Conservation (phyloP, 495 filamentous ascomycete genomes). For the Penicillium alfredii region DNA sequence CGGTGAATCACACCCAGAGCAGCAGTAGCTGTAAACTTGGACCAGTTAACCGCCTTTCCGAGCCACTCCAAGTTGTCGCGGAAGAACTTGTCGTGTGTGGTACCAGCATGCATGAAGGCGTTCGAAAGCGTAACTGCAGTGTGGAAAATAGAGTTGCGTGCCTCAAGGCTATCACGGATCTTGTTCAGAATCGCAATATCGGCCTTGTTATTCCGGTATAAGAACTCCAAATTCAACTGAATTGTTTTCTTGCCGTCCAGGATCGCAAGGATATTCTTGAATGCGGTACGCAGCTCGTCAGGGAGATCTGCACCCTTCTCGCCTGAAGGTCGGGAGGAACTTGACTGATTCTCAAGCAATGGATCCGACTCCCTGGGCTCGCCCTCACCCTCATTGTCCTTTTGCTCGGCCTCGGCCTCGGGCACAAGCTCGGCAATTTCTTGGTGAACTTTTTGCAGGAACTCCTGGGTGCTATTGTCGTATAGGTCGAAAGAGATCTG, state of each 20-base stretch:
- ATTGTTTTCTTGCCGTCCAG: constrained; percentile 87
- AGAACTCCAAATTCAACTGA: constrained; percentile 89
- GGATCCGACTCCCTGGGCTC: constrained; percentile 51
- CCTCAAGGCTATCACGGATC: constrained; percentile 89
- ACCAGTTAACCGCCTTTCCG: constrained; percentile 98
- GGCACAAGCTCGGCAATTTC: constrained; percentile 62
- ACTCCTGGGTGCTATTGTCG: constrained; percentile 97
- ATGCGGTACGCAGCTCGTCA: constrained; percentile 52
- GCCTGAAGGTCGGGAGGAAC: constrained; percentile 33
- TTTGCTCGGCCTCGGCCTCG: constrained; percentile 34
- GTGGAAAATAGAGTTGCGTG: constrained; percentile 97
- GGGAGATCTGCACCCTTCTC: constrained; percentile 38
- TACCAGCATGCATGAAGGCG: constrained; percentile 99
- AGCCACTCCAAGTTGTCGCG: constrained; percentile 97
- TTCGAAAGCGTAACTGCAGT: constrained; percentile 94
- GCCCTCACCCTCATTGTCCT: constrained; percentile 38
- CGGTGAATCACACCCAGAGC: constrained; percentile 95
- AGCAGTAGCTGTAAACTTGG: constrained; percentile 97
- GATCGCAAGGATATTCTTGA: constrained; percentile 76
- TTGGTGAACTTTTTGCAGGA: constrained; percentile 81
- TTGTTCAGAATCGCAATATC: constrained; percentile 89
- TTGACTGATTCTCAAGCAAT: constrained; percentile 42
- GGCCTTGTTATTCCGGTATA: constrained; percentile 89
- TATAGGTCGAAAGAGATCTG: constrained; percentile 98
- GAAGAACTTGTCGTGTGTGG: constrained; percentile 96